Evolutionary conservation across 164 flowering plant genomes (phyloP).

Genomic region (Magnolia changhungtana): DNA sequence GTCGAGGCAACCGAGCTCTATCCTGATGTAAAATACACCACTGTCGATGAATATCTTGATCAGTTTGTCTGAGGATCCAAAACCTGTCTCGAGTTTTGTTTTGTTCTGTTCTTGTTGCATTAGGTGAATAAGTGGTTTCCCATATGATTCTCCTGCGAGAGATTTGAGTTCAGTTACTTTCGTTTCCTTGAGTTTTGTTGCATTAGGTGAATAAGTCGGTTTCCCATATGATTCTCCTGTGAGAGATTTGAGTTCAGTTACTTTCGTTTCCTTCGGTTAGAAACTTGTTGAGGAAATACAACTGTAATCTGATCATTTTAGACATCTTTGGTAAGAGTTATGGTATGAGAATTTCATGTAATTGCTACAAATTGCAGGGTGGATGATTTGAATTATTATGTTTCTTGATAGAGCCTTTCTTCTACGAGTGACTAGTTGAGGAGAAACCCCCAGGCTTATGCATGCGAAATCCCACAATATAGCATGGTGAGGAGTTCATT

Average conservation of each 20-base stretch:
- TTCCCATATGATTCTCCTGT: neutral
- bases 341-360: too few species aligned
- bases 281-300: neutral
- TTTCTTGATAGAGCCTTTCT: too few species aligned
- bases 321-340: too few species aligned
- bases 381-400: too few species aligned
- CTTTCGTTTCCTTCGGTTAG: neutral
- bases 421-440: too few species aligned
- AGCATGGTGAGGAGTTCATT: too few species aligned
- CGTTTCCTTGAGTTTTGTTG: neutral
- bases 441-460: too few species aligned
- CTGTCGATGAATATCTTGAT: slow-evolving; percentile 41
- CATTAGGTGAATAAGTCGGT: too few species aligned
- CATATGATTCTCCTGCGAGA: neutral
- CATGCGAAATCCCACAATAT: too few species aligned
- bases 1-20: slow-evolving; percentile 54
- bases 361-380: too few species aligned
- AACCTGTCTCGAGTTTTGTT: neutral
- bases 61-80: slow-evolving; percentile 28
- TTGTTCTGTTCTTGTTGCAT: too few species aligned
- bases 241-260: neutral
- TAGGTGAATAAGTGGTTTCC: too few species aligned
- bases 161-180: neutral
- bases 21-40: slow-evolving; percentile 49
- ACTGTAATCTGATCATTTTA: neutral